These are phyloP conservation scores for Calycina marina DNA, from an alignment of 2,329 filamentous ascomycete species.

Conservation along the genomic window DNA sequence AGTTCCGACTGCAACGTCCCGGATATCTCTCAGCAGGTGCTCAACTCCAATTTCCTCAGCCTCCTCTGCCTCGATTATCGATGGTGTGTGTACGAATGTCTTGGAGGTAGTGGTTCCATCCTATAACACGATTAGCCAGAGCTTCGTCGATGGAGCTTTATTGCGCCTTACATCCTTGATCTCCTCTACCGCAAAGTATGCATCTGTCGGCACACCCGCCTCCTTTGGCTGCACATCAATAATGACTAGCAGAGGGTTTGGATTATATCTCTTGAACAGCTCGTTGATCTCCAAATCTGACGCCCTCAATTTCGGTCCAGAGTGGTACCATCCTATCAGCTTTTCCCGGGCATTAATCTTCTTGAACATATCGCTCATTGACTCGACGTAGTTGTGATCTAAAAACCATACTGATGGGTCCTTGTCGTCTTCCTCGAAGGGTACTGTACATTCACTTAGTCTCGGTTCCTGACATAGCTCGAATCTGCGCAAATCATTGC, in stretches of 20 bases:
- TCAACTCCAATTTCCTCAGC: conserved; percentile 98
- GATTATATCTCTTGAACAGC: conserved; percentile 97
- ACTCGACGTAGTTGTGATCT: conserved; percentile 98
- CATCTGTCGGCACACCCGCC: conserved; percentile 92
- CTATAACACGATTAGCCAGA: conserved; percentile 31
- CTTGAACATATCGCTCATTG: conserved; percentile 99
- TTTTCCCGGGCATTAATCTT: conserved; percentile 99
- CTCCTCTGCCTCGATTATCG: conserved; percentile 96
- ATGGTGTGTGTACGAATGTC: conserved; percentile 97
- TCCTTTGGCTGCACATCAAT: conserved; percentile 98
- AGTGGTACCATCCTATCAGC: conserved; percentile 99
- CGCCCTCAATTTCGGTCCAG: conserved; percentile 87
- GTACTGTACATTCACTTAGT: conserved; percentile 53
- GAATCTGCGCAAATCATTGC: neutral
- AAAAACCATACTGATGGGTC: conserved; percentile 98
- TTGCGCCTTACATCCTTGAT: conserved; percentile 77
- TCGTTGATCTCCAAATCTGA: conserved; percentile 99
- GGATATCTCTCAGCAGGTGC: conserved; percentile 92
- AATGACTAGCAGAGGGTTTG: conserved; percentile 90
- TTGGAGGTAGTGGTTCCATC: conserved; percentile 93
- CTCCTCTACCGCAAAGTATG: conserved; percentile 97
- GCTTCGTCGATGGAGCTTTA: neutral
- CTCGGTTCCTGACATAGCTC: too few relatives aligned
- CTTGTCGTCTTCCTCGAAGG: conserved; percentile 98
- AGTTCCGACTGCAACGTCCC: conserved; percentile 93